These are phyloP conservation scores for Colletotrichum chlorophyti DNA, from an alignment of 2,329 filamentous ascomycete species.

Conservation along the genomic window DNA sequence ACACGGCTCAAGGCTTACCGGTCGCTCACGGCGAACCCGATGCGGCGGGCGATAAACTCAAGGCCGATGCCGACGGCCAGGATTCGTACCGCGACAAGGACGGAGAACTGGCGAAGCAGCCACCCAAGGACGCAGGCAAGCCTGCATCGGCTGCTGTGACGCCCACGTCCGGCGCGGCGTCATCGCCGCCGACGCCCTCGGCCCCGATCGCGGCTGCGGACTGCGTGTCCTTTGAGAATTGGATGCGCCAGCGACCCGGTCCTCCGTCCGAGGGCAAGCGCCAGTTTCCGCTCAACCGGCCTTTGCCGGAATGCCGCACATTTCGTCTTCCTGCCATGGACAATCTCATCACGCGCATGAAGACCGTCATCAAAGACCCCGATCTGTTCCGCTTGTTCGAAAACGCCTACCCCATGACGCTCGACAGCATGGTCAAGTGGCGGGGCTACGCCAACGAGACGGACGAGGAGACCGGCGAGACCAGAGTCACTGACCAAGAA, in stretches of 20 bases:
- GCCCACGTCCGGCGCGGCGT: not conserved
- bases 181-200: not conserved
- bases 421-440: conserved; percentile 84
- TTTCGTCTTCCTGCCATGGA: conserved; percentile 82
- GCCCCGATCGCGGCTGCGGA: not conserved
- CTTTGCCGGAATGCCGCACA: conserved; percentile 77
- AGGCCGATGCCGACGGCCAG: conserved; percentile 11
- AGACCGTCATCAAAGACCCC: conserved; percentile 48
- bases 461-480: conserved; percentile 31
- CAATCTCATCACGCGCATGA: conserved; percentile 63
- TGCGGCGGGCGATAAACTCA: conserved; percentile 3
- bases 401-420: conserved; percentile 83
- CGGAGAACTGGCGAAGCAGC: conserved; percentile 10
- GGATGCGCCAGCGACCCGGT: conserved; percentile 23
- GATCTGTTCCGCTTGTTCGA: conserved; percentile 83
- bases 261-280: conserved; percentile 70
- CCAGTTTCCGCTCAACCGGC: conserved; percentile 80
- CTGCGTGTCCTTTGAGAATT: conserved; percentile 9
- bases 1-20: not conserved
- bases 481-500: conserved; percentile 53
- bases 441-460: conserved; percentile 62
- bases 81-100: conserved; percentile 27
- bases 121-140: not conserved
- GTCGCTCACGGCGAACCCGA: conserved; percentile 17
- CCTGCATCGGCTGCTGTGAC: not conserved